These are phyloP conservation scores for Pholiota molesta DNA, from an alignment of 768 basidiomycete genomes.

Conservation along the genomic window DNA sequence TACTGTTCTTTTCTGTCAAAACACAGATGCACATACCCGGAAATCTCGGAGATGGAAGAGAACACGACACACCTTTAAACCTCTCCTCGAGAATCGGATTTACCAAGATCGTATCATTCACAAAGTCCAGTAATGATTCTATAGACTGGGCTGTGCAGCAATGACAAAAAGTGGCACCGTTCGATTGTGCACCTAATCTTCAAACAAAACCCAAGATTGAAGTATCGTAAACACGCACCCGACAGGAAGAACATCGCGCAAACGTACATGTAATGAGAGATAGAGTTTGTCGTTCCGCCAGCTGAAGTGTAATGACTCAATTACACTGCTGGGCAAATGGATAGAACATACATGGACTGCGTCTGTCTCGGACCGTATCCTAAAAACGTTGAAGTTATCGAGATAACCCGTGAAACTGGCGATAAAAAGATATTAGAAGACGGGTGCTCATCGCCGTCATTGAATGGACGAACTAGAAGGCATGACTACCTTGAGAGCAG, in stretches of 20 bases:
- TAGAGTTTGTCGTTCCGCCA: slow-evolving; percentile 1
- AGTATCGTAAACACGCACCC: background rate
- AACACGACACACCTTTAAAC: background rate
- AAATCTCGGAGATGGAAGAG: slow-evolving; percentile 19
- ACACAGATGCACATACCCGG: slow-evolving; percentile 10
- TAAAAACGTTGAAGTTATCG: background rate
- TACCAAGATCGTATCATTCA: background rate
- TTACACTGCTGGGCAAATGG: background rate
- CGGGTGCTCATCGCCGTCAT: background rate
- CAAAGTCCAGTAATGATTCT: slow-evolving; percentile 12
- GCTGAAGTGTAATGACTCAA: background rate
- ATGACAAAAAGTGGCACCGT: slow-evolving; percentile 12
- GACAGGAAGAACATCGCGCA: background rate
- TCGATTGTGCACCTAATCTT: slow-evolving; percentile 2
- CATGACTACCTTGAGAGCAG: background rate
- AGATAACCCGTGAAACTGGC: background rate
- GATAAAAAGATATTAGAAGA: background rate
- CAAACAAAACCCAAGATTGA: background rate
- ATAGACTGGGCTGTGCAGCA: background rate
- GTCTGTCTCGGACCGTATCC: background rate
- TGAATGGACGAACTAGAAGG: background rate
- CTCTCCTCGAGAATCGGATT: slow-evolving; percentile 22
- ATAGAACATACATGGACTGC: slow-evolving; percentile 4
- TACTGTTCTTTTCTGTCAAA: background rate
- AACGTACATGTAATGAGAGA: slow-evolving; percentile 3